Percentiles rank a stretch among this genome's conserved stretches.
Evolutionary conservation across 805 yeast genomes (phyloP).

Genomic region (Saturnispora dispora): DNA sequence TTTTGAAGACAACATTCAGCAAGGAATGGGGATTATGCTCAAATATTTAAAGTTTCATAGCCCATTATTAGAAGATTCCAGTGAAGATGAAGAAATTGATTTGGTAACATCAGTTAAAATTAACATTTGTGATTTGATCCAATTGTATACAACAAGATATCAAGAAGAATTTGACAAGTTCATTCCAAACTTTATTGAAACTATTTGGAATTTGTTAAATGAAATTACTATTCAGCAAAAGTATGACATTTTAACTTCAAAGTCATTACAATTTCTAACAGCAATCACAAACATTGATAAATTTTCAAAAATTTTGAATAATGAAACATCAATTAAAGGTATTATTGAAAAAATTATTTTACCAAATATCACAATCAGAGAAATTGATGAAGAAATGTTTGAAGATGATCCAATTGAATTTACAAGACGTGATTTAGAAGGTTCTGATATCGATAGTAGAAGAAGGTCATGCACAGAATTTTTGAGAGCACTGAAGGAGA

Average conservation of each 20-base stretch:
- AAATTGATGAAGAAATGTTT: slow-evolving; percentile 81
- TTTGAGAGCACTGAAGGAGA: slow-evolving; percentile 73
- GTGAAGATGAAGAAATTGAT: slow-evolving; percentile 63
- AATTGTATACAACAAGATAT: slow-evolving; percentile 80
- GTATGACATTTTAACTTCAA: slow-evolving; percentile 76
- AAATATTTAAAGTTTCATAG: slow-evolving; percentile 63
- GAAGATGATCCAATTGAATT: slow-evolving; percentile 96
- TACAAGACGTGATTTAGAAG: slow-evolving; percentile 89
- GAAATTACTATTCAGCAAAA: slow-evolving; percentile 61
- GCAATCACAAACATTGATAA: slow-evolving; percentile 66
- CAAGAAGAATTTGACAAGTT: slow-evolving; percentile 83
- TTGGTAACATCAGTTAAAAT: slow-evolving; percentile 65
- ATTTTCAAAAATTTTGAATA: slow-evolving; percentile 55
- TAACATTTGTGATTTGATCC: slow-evolving; percentile 74
- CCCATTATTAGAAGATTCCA: slow-evolving; percentile 44
- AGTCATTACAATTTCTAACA: slow-evolving; percentile 71
- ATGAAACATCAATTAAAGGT: slow-evolving; percentile 55
- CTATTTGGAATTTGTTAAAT: slow-evolving; percentile 71
- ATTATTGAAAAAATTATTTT: slow-evolving; percentile 75
- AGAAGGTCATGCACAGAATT: slow-evolving; percentile 90
- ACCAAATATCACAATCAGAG: slow-evolving; percentile 82
- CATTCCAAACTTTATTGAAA: slow-evolving; percentile 68
- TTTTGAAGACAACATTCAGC: slow-evolving; percentile 79
- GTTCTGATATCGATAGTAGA: slow-evolving; percentile 88
- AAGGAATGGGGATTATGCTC: slow-evolving; percentile 74